These are phyloP conservation scores for Colletotrichum chlorophyti DNA, from an alignment of 2,329 filamentous ascomycete species.

Conservation along the genomic window DNA sequence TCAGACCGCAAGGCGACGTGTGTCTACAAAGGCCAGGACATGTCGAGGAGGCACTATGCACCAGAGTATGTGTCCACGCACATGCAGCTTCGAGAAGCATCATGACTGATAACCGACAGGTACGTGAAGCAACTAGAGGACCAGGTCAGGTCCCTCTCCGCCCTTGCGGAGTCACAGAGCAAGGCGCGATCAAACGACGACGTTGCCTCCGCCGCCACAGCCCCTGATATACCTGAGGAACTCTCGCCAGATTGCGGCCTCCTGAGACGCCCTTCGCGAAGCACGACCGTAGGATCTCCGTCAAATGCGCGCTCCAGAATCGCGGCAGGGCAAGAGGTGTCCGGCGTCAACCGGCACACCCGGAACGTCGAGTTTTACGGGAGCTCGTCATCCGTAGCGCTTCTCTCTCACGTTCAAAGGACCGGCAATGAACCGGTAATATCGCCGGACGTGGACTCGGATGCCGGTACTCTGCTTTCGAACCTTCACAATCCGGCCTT, in stretches of 20 bases:
- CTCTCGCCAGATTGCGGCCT: constrained; percentile 6
- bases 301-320: constrained; percentile 35
- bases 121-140: constrained; percentile 35
- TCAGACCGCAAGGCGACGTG: constrained; percentile 35
- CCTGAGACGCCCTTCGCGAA: constrained; percentile 9
- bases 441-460: constrained; percentile 29
- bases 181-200: constrained; percentile 9
- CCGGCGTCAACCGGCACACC: constrained; percentile 51
- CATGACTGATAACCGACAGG: constrained; percentile 5
- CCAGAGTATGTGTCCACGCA: constrained; percentile 30
- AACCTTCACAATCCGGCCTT: constrained; percentile 54
- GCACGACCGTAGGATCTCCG: constrained; percentile 21
- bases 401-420: constrained; percentile 48
- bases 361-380: constrained; percentile 55
- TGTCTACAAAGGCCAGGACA: constrained; percentile 36
- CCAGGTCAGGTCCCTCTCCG: constrained; percentile 31
- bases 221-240: constrained; percentile 6
- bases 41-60: constrained; percentile 30
- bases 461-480: constrained; percentile 48
- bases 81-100: background rate
- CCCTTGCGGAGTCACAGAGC: constrained; percentile 3
- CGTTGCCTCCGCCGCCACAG: constrained; percentile 23
- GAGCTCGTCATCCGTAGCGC: constrained; percentile 53
- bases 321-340: constrained; percentile 44
- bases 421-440: constrained; percentile 31